Evolutionary conservation across 1,284 basidiomycete species (phyloP).

Genomic region (Ustilago bromivora): DNA sequence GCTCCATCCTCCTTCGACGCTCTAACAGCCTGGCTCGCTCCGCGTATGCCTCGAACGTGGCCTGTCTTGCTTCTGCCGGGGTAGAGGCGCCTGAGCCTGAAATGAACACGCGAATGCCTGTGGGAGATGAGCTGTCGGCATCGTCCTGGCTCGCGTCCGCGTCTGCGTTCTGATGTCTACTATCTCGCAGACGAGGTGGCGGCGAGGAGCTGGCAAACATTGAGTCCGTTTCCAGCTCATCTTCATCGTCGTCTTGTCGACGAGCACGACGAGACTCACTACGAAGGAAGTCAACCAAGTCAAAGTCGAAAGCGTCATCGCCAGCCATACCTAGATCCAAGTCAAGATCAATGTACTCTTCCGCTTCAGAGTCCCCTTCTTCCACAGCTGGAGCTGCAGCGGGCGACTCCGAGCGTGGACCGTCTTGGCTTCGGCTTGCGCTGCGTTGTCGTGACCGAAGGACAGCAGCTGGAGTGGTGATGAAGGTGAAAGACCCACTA

Average conservation of each 20-base stretch:
- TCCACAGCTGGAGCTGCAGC: background rate
- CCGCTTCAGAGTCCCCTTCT: slow-evolving; percentile 23
- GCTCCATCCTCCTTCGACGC: slow-evolving; percentile 28
- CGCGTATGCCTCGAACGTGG: slow-evolving; percentile 49
- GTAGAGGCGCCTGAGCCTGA: slow-evolving; percentile 40
- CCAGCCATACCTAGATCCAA: slow-evolving; percentile 38
- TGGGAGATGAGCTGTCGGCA: slow-evolving; percentile 3
- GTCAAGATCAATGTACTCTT: slow-evolving; percentile 43
- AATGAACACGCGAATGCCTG: slow-evolving; percentile 31
- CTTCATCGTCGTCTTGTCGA: slow-evolving; percentile 11
- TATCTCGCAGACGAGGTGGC: slow-evolving; percentile 3
- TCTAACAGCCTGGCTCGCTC: slow-evolving; percentile 35
- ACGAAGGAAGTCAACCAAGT: slow-evolving; percentile 37
- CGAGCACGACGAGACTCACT: slow-evolving; percentile 21
- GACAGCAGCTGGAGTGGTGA: slow-evolving; percentile 42
- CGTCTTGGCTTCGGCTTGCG: slow-evolving; percentile 20
- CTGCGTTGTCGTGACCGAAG: slow-evolving; percentile 34
- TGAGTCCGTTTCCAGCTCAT: background rate
- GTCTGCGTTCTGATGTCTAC: slow-evolving; percentile 3
- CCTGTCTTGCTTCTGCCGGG: slow-evolving; percentile 38
- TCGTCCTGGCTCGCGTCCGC: slow-evolving; percentile 6
- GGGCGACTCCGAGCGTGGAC: slow-evolving; percentile 13
- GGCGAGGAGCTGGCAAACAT: slow-evolving; percentile 1
- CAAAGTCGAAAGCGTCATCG: slow-evolving; percentile 40
- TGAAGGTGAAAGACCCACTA: slow-evolving; percentile 42